Evolutionary conservation across 768 basidiomycete genomes (phyloP).

Genomic region (Antrodiella citrinella): DNA sequence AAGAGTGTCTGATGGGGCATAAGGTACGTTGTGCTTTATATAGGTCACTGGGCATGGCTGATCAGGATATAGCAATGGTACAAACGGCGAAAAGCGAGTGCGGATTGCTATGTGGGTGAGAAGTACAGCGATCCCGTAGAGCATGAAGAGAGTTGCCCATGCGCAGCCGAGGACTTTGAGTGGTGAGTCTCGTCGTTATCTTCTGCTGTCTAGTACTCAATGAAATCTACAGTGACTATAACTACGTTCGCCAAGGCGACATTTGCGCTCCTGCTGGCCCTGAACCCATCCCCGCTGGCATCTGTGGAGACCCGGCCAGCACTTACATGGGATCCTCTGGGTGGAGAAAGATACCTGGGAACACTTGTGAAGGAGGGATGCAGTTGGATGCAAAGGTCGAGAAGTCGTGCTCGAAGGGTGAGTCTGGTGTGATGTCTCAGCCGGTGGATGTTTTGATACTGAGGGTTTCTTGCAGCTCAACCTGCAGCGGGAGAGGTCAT

Average conservation of each 20-base stretch:
- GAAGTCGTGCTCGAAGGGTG: slow-evolving; percentile 78
- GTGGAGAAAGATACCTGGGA: slow-evolving; percentile 86
- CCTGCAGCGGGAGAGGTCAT: slow-evolving; percentile 72
- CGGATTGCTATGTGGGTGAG: slow-evolving; percentile 83
- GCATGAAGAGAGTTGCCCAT: slow-evolving; percentile 77
- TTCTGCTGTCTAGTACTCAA: not conserved
- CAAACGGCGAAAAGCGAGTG: slow-evolving; percentile 69
- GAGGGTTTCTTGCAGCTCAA: slow-evolving; percentile 46
- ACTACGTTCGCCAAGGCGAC: slow-evolving; percentile 66
- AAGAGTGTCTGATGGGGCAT: slow-evolving; percentile 92
- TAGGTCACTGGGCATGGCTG: not conserved
- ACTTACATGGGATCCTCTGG: slow-evolving; percentile 86
- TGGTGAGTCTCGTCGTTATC: slow-evolving; percentile 47
- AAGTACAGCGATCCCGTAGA: slow-evolving; percentile 84
- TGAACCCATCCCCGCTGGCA: slow-evolving; percentile 74
- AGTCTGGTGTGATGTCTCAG: slow-evolving; percentile 2
- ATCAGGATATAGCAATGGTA: slow-evolving; percentile 77
- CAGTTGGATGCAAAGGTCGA: slow-evolving; percentile 59
- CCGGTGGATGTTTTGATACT: not conserved
- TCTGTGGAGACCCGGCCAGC: slow-evolving; percentile 50
- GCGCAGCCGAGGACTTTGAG: slow-evolving; percentile 85
- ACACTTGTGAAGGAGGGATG: slow-evolving; percentile 62
- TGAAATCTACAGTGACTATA: slow-evolving; percentile 74
- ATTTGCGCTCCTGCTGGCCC: slow-evolving; percentile 82
- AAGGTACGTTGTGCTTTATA: slow-evolving; percentile 49